Evolutionary conservation across 257 asterid species (phyloP).

Genomic region (Rhazya stricta): DNA sequence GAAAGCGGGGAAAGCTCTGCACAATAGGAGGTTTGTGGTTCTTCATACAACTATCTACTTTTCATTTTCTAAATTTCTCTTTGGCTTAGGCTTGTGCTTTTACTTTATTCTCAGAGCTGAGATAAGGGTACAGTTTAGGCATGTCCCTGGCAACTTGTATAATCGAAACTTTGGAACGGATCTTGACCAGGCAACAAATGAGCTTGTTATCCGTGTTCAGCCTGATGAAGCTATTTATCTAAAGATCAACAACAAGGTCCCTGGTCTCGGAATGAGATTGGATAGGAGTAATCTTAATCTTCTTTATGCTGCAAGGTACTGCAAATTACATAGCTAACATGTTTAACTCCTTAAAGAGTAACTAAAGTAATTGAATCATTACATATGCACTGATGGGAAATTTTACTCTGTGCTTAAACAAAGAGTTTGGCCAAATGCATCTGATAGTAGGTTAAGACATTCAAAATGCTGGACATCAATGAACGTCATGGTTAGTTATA

Average conservation of each 20-base stretch:
- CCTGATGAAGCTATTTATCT: slow-evolving; percentile 91
- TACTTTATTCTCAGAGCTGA: slow-evolving; percentile 53
- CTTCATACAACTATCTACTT: background rate
- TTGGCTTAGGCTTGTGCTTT: slow-evolving; percentile 7
- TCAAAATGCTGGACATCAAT: background rate
- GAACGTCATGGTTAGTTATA: background rate
- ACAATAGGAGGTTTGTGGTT: slow-evolving; percentile 51
- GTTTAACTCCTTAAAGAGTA: background rate
- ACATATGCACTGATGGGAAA: background rate
- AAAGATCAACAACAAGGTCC: slow-evolving; percentile 91
- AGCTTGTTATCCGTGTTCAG: slow-evolving; percentile 96
- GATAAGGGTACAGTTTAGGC: slow-evolving; percentile 93
- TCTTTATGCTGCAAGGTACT: slow-evolving; percentile 85
- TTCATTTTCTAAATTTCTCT: background rate
- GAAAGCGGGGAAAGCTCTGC: slow-evolving; percentile 99
- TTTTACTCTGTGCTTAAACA: background rate
- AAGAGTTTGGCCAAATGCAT: background rate
- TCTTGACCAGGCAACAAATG: slow-evolving; percentile 86
- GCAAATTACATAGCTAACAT: background rate
- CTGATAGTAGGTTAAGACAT: background rate
- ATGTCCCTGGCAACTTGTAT: slow-evolving; percentile 88
- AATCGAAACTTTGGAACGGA: slow-evolving; percentile 60
- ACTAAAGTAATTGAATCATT: background rate
- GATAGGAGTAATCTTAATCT: slow-evolving; percentile 91
- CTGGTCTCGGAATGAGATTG: slow-evolving; percentile 88